Conservation (phyloP, 2,329 filamentous ascomycete genomes). For the Alternaria solani region DNA sequence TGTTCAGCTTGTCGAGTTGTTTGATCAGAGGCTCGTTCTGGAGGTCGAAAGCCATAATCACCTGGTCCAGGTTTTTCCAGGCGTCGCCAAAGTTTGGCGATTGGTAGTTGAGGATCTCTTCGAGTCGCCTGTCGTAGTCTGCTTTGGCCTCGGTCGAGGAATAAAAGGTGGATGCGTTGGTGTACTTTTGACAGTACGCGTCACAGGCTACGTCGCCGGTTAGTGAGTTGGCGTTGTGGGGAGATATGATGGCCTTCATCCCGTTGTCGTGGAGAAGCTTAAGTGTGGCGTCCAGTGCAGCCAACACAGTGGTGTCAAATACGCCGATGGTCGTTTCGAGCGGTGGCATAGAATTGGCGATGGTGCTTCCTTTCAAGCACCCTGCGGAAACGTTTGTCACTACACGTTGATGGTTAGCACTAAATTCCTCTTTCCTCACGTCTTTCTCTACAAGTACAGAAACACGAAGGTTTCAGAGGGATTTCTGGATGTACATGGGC, state of each 20-base stretch:
- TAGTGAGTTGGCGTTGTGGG: neutral
- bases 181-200: neutral
- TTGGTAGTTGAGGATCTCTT: neutral
- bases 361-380: neutral
- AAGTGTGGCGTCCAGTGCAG: neutral
- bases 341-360: neutral
- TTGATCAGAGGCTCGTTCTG: constrained; percentile 1
- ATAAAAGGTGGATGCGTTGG: neutral
- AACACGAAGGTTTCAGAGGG: too few relatives aligned
- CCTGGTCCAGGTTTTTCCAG: neutral
- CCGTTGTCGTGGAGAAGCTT: neutral
- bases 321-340: neutral
- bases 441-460: neutral
- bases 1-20: neutral
- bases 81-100: neutral
- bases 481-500: neutral
- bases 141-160: constrained; percentile 3
- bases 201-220: neutral
- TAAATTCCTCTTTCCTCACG: neutral
- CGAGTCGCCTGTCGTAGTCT: constrained; percentile 2
- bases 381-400: neutral
- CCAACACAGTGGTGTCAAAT: neutral
- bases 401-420: neutral
- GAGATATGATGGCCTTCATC: constrained; percentile 2
- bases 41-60: neutral